Evolutionary conservation across 805 yeast genomes (phyloP), one percentile per base, ranked within the genome.

Genomic region (Saccharomycopsis malanga): DNA sequence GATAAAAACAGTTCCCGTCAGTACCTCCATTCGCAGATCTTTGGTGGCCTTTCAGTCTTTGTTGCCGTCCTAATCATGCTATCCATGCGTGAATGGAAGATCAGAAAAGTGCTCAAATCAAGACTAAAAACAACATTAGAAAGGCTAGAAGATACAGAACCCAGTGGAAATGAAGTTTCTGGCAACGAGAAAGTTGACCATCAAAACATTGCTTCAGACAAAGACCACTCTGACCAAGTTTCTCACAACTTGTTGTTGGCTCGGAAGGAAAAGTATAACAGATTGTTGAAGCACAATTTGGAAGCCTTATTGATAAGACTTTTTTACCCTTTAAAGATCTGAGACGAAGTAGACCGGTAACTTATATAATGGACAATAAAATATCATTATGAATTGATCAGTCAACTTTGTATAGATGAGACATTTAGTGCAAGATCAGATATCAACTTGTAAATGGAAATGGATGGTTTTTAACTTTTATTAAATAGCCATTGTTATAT

Each of bases 1-100:
- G 49, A 56, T 14, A 17, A 54, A 2, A 40, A 48, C 9, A 52
- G 53, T 5, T 48, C 46, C 4, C 64, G 61, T 24, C 84, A 86
- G 2, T 81, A 73, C 54, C 61, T 74, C 30, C 71, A 80, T 53
- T 70, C 83, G 1, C 87, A 81, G 56, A 67, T 79, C 1, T 79
- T 78, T 58, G 72, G 78, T 3, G 87, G 84, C 2, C 56, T 69
- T 17, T 60, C 73, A 39, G 73, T 71, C 53, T 57, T 72, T n/a
- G 61, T 61, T 9, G 73, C 73, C 0, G 56, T 72, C 9, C 4
- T 76, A 2, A 48, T 76, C 23, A 61, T 73, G 46, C 49, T 76
- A 1, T 62, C 75, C 0, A 63, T 77, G 18, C 66, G 88, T 53
- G 81, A 77, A 53, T 67, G 69, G 66, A 65, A 73, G 46, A 74